phyloP scores from a whole-genome alignment of 345 rosid species.

The Dovyalis caffra region DNA sequence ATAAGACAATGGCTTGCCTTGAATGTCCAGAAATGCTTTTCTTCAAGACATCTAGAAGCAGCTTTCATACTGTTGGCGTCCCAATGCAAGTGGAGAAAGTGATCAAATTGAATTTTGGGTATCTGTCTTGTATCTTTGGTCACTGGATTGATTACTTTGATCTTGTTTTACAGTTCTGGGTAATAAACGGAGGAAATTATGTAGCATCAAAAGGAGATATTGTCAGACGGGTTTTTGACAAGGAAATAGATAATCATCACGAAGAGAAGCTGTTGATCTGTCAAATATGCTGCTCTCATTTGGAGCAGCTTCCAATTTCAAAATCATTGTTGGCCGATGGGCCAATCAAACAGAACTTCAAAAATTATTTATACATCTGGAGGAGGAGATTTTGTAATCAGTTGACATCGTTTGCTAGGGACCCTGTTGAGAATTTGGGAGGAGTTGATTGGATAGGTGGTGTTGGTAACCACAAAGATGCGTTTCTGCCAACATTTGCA shows the following conservation, averaged over 20 bases:
- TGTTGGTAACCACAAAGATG: slow-evolving; percentile 84
- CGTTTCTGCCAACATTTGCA: slow-evolving; percentile 75
- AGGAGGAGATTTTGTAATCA: slow-evolving; percentile 52
- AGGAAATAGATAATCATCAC: slow-evolving; percentile 89
- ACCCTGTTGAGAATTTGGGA: slow-evolving; percentile 38
- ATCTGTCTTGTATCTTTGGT: slow-evolving; percentile 70
- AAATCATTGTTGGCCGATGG: slow-evolving; percentile 21
- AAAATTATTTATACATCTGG: slow-evolving; percentile 49
- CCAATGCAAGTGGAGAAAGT: slow-evolving; percentile 85
- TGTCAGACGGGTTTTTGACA: slow-evolving; percentile 88
- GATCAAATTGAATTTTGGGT: slow-evolving; percentile 65
- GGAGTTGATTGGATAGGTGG: slow-evolving; percentile 73
- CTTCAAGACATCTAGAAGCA: slow-evolving; percentile 17
- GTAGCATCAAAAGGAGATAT: slow-evolving; percentile 52
- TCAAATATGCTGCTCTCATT: slow-evolving; percentile 71
- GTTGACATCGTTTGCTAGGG: slow-evolving; percentile 53
- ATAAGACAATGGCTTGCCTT: slow-evolving; percentile 64
- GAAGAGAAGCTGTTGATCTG: slow-evolving; percentile 84
- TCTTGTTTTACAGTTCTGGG: slow-evolving; percentile 62
- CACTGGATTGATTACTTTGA: slow-evolving; percentile 70
- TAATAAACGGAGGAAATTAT: slow-evolving; percentile 46
- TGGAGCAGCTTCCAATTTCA: slow-evolving; percentile 52
- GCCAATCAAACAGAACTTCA: slow-evolving; percentile 23
- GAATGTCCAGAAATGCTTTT: slow-evolving; percentile 64
- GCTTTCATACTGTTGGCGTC: slow-evolving; percentile 35